phyloP scores from a whole-genome alignment of 352 stramenopile genomes.

The Phytophthora megakarya region DNA sequence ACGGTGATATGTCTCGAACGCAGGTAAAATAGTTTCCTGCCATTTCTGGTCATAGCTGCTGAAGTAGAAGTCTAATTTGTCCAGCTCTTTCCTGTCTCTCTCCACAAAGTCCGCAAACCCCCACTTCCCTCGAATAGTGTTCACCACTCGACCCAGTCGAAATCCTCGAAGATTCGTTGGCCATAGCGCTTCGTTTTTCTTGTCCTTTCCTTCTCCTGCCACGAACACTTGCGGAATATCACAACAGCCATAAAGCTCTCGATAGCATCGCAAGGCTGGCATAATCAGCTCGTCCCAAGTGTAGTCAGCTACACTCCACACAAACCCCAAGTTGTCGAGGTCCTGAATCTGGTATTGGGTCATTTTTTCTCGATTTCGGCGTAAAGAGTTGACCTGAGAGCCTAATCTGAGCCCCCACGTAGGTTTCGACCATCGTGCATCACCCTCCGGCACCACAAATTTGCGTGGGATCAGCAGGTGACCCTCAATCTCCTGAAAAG shows the following conservation, averaged over 20 bases:
- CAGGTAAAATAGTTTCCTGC: conserved; percentile 54
- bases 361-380: conserved; percentile 28
- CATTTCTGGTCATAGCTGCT: conserved; percentile 54
- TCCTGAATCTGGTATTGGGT: conserved; percentile 34
- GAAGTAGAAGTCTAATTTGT: conserved; percentile 55
- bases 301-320: conserved; percentile 44
- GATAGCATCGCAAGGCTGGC: conserved; percentile 42
- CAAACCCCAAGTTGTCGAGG: conserved; percentile 46
- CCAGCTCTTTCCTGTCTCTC: conserved; percentile 39
- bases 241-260: conserved; percentile 44
- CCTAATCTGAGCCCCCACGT: conserved; percentile 49
- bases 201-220: conserved; percentile 24
- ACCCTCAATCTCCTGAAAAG: conserved; percentile 37
- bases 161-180: conserved; percentile 38
- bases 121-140: conserved; percentile 45
- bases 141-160: conserved; percentile 51
- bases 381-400: conserved; percentile 43
- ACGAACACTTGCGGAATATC: conserved; percentile 50
- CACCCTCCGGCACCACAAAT: conserved; percentile 43
- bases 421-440: conserved; percentile 36
- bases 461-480: conserved; percentile 44
- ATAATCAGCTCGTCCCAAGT: conserved; percentile 47
- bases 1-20: conserved; percentile 45
- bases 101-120: conserved; percentile 40
- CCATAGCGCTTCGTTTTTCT: conserved; percentile 27